Base-by-base conservation (phyloP, 148 eudicot species). In the Nepenthes gracilis region DNA sequence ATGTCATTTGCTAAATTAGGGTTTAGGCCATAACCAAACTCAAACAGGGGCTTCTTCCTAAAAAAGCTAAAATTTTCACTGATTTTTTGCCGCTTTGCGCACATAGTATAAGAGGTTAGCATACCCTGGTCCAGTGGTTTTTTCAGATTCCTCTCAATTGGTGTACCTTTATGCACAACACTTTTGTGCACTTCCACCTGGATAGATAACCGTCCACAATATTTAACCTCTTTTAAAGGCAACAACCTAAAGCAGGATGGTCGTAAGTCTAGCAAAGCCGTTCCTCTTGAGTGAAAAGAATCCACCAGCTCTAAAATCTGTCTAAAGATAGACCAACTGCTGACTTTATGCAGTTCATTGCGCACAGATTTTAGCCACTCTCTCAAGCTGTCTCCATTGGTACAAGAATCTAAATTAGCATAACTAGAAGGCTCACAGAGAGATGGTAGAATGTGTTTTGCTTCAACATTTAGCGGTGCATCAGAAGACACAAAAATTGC, bases 181-280 rank as follows among this genome's bases (percentile, higher is more conserved):
- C 64, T 71, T 35, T 67, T 74, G 43, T 33, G 51, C 51, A 43
- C 63, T 55, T 79, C 81, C 48, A 48, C 70, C 13, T 61, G 71
- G 45, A 64, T 68, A 63, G 74, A 69, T 71, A 86, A 70, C 40
- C 67, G 66, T 57, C 99, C 99, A 58, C 64, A 48, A 60, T 89
- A 89, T 49, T 67, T 67, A 11, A 94, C 79, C 63, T 78, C 71
- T 65, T 76, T 69, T 12, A 80, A 74, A 57, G 70, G 78, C 66
- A 75, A 72, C 75, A 94, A 60, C 75, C 74, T 84, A 74, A 94
- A 83, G 78, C 54, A 82, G 40, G 97, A 86, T 52, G 99, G 99
- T 38, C 90, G 78, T 57, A 89, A 72, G 58, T 86, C 87, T 45
- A 60, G 74, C 70, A 94, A 75, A 55, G 66, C 70, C 61, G 76